Conservation (phyloP, 2,329 filamentous ascomycete species). For the Penicillium rolfsii region DNA sequence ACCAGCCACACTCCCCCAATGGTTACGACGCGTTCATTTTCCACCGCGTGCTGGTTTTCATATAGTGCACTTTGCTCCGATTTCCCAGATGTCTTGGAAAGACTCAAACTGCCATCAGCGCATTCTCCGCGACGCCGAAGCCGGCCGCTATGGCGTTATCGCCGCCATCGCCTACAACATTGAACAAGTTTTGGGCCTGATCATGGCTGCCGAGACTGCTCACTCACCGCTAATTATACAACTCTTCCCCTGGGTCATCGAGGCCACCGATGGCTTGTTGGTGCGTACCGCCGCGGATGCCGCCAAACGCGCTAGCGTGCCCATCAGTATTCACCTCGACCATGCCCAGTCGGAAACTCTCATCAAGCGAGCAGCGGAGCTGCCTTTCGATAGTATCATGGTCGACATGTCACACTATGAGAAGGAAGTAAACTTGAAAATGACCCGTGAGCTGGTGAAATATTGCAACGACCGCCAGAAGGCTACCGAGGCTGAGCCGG, state of each 20-base stretch:
- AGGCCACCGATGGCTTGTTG: conserved; percentile 60
- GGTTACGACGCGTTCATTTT: too few relatives aligned
- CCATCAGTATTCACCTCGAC: conserved; percentile 63
- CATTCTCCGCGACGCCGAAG: conserved; percentile 59
- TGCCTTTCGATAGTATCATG: conserved; percentile 70
- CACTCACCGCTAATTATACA: conserved; percentile 68
- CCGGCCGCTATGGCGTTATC: conserved; percentile 60
- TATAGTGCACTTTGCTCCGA: too few relatives aligned
- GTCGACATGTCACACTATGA: conserved; percentile 73
- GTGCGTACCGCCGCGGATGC: conserved; percentile 54
- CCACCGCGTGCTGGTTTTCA: too few relatives aligned
- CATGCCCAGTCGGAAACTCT: conserved; percentile 64
- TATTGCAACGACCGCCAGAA: conserved; percentile 61
- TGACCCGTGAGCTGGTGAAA: conserved; percentile 61
- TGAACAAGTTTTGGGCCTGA: conserved; percentile 67
- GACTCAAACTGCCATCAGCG: conserved; percentile 30
- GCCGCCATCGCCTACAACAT: conserved; percentile 58
- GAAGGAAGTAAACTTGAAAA: conserved; percentile 63
- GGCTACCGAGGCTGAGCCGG: conserved; percentile 68
- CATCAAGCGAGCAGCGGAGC: conserved; percentile 60
- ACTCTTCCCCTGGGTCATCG: conserved; percentile 71
- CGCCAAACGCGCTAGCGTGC: conserved; percentile 52
- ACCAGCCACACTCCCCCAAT: too few relatives aligned
- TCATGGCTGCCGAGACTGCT: conserved; percentile 67
- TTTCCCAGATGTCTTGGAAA: conserved; percentile 30